phyloP scores from a whole-genome alignment of 169 alveolate species.

The Plasmodium vivax region DNA sequence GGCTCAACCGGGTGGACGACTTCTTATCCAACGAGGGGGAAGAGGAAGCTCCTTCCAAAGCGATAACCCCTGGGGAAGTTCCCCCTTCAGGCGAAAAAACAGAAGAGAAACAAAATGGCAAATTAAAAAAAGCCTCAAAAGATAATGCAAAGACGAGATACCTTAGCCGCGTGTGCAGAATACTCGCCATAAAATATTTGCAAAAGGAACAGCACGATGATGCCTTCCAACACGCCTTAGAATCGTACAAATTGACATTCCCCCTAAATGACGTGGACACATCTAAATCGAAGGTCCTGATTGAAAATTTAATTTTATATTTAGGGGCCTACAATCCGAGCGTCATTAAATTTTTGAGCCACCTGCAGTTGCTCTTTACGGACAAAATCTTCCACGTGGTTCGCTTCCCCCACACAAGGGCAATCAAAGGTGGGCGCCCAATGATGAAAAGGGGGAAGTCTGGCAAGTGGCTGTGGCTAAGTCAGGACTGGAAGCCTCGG shows the following conservation, averaged over 20 bases:
- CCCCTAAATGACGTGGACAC: constrained; percentile 52
- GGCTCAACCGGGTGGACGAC: constrained; percentile 15
- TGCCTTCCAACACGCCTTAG: constrained; percentile 29
- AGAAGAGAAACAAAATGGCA: not conserved
- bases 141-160: not conserved
- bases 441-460: constrained; percentile 76
- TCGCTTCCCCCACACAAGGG: constrained; percentile 66
- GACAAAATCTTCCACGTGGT: constrained; percentile 46
- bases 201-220: constrained; percentile 13
- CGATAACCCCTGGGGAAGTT: not conserved
- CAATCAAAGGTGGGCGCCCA: constrained; percentile 73
- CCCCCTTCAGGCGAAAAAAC: not conserved
- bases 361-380: constrained; percentile 60
- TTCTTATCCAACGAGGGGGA: constrained; percentile 20
- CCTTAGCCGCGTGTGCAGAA: constrained; percentile 65
- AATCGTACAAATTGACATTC: constrained; percentile 51
- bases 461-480: constrained; percentile 75
- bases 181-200: constrained; percentile 55
- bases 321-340: constrained; percentile 55
- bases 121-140: not conserved
- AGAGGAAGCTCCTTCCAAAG: not conserved
- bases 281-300: constrained; percentile 59
- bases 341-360: constrained; percentile 30
- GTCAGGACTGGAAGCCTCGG: constrained; percentile 76
- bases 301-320: constrained; percentile 66